phyloP scores from a whole-genome alignment of 1,284 basidiomycete species.

The Cutaneotrichosporon sp. region DNA sequence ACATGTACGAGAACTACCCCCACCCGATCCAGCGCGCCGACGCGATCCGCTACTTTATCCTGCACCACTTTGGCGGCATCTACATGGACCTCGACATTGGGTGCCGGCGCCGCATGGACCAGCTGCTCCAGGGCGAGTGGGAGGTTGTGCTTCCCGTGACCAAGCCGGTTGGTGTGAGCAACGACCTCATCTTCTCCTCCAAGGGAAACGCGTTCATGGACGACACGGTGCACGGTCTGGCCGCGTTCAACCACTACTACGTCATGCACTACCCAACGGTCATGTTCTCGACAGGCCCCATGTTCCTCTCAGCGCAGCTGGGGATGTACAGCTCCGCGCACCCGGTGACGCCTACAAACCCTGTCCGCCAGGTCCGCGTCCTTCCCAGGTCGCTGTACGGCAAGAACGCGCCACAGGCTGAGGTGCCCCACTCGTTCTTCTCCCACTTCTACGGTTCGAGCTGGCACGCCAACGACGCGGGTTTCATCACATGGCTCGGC shows the following conservation, averaged over 20 bases:
- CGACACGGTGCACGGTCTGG: conserved; percentile 86
- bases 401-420: conserved; percentile 82
- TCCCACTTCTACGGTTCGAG: conserved; percentile 94
- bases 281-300: conserved; percentile 98
- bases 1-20: conserved; percentile 86
- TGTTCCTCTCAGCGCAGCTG: conserved; percentile 87
- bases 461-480: conserved; percentile 93
- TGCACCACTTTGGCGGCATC: conserved; percentile 91
- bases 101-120: conserved; percentile 84
- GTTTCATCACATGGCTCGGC: conserved; percentile 85
- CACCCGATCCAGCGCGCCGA: conserved; percentile 97
- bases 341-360: conserved; percentile 58
- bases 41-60: conserved; percentile 95
- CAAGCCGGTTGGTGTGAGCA: conserved; percentile 93
- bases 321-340: conserved; percentile 75
- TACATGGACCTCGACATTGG: conserved; percentile 98
- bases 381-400: conserved; percentile 92
- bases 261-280: conserved; percentile 96
- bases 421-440: conserved; percentile 91
- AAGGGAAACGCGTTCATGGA: conserved; percentile 85
- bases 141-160: conserved; percentile 91
- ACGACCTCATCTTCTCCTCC: conserved; percentile 93
- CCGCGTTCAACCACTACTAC: conserved; percentile 91
- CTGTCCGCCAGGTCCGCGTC: conserved; percentile 73
- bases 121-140: conserved; percentile 70